These are phyloP conservation scores for Mycena kentingensis DNA, from an alignment of 768 basidiomycete species.

Conservation along the genomic window DNA sequence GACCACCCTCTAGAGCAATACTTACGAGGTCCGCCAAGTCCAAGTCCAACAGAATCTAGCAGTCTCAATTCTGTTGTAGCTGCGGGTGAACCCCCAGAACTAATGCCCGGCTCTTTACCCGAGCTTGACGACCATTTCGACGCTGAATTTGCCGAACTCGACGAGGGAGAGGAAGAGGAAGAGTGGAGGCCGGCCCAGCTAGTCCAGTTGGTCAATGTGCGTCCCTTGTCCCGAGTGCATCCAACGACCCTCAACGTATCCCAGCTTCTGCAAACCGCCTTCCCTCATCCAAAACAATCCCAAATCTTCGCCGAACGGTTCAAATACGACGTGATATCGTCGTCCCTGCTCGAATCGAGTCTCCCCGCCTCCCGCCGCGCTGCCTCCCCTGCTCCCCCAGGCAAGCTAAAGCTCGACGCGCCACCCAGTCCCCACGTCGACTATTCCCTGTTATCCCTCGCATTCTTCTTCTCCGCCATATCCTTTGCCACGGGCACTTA, in stretches of 20 bases:
- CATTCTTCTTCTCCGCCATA: conserved; percentile 40
- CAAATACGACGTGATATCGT: conserved; percentile 84
- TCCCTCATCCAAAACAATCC: conserved; percentile 39
- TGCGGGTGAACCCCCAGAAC: conserved; percentile 56
- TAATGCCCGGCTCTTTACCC: conserved; percentile 57
- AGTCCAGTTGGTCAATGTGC: conserved; percentile 42
- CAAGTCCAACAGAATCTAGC: conserved; percentile 1
- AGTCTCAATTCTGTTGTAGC: conserved; percentile 38
- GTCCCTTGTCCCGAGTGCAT: too few species aligned
- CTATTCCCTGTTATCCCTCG: conserved; percentile 42
- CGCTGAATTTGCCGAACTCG: conserved; percentile 30
- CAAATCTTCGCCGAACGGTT: conserved; percentile 73
- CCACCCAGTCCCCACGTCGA: conserved; percentile 36
- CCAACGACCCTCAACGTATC: too few species aligned
- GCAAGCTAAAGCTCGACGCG: conserved; percentile 39
- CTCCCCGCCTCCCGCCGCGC: conserved; percentile 46
- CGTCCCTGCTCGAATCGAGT: conserved; percentile 66
- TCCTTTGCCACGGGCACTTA: conserved; percentile 49
- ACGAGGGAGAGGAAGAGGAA: conserved; percentile 28
- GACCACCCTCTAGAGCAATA: conserved; percentile 77
- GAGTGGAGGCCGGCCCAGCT: conserved; percentile 40
- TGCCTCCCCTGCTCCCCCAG: conserved; percentile 45
- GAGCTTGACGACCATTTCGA: conserved; percentile 44
- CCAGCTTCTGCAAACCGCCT: conserved; percentile 42
- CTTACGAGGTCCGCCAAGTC: conserved; percentile 55